A percentile compares a stretch with the other conserved stretches of the same genome.
Evolutionary conservation across 805 yeast genomes (phyloP).

Genomic region (Ogataea minuta): DNA sequence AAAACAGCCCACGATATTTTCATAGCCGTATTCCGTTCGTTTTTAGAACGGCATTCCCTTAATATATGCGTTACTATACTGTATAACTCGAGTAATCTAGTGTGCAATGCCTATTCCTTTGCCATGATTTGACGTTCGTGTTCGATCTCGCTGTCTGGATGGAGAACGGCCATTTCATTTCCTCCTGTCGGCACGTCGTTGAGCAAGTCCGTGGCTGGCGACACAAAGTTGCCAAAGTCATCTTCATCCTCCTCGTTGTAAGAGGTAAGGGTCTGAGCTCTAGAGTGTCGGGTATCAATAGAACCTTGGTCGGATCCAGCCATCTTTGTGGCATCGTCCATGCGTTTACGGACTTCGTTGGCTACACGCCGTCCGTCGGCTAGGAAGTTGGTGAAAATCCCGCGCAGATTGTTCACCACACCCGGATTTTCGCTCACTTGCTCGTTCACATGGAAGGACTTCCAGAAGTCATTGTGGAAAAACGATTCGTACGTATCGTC

Average conservation of each 20-base stretch:
- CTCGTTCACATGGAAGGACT: conserved; percentile 65
- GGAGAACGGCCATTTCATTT: too few relatives aligned
- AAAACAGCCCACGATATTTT: too few relatives aligned
- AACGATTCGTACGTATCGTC: conserved; percentile 90
- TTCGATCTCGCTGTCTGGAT: too few relatives aligned
- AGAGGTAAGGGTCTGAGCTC: conserved; percentile 25
- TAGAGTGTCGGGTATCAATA: conserved; percentile 16
- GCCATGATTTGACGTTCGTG: too few relatives aligned
- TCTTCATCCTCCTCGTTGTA: conserved; percentile 31
- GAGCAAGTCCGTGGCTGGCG: conserved; percentile 26
- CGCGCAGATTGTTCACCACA: conserved; percentile 61
- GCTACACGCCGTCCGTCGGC: conserved; percentile 95
- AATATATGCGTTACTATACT: conserved; percentile 2
- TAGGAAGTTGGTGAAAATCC: conserved; percentile 85
- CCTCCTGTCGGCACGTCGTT: conserved; percentile 25
- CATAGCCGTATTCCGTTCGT: too few relatives aligned
- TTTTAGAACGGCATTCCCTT: not conserved
- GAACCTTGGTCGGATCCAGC: conserved; percentile 21
- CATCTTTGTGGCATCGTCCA: conserved; percentile 61
- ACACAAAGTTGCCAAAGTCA: conserved; percentile 34
- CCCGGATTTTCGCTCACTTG: conserved; percentile 40
- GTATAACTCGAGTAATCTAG: conserved; percentile 4
- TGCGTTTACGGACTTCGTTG: conserved; percentile 79
- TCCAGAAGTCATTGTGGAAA: conserved; percentile 65
- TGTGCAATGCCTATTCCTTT: not conserved